A percentile compares a stretch with the other conserved stretches of the same genome.
phyloP scores from a whole-genome alignment of 75 land plant genomes.

The Pinus taeda region DNA sequence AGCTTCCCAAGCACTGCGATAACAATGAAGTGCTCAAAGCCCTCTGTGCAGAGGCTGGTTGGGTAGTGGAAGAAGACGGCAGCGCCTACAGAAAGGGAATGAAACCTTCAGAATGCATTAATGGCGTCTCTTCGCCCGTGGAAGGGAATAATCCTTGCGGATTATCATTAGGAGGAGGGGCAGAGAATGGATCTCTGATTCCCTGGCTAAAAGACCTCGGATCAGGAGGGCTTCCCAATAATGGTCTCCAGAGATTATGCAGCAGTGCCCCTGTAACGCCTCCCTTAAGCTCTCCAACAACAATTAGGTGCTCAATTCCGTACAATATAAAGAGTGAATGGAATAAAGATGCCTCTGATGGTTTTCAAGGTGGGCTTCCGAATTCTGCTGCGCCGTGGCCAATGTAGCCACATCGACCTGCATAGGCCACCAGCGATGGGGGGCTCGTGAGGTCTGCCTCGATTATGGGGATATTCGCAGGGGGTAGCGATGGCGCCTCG shows the following conservation, averaged over 20 bases:
- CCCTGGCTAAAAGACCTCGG: constrained; percentile 31
- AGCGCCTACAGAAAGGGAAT: constrained; percentile 16
- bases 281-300: constrained; percentile 66
- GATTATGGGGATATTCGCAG: constrained; percentile 44
- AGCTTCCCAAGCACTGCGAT: constrained; percentile 50
- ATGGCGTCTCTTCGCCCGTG: neutral
- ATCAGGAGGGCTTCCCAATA: neutral
- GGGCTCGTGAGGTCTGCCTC: constrained; percentile 52
- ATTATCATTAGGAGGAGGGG: neutral
- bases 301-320: constrained; percentile 13
- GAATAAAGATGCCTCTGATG: too few species aligned
- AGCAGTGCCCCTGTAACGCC: constrained; percentile 90
- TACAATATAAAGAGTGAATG: neutral
- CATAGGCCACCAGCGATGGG: constrained; percentile 24
- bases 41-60: constrained; percentile 24
- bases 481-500: constrained; percentile 20
- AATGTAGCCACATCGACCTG: constrained; percentile 32
- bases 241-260: neutral
- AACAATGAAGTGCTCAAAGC: constrained; percentile 36
- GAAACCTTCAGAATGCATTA: neutral
- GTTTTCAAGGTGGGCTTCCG: too few species aligned
- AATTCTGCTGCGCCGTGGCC: constrained; percentile 32
- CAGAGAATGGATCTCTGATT: constrained; percentile 18
- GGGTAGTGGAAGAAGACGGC: constrained; percentile 29
- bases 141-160: too few species aligned